Evolutionary conservation across 2,329 filamentous ascomycete genomes (phyloP), one percentile per base, ranked within the genome.

Genomic region (Aschersonia sp.): DNA sequence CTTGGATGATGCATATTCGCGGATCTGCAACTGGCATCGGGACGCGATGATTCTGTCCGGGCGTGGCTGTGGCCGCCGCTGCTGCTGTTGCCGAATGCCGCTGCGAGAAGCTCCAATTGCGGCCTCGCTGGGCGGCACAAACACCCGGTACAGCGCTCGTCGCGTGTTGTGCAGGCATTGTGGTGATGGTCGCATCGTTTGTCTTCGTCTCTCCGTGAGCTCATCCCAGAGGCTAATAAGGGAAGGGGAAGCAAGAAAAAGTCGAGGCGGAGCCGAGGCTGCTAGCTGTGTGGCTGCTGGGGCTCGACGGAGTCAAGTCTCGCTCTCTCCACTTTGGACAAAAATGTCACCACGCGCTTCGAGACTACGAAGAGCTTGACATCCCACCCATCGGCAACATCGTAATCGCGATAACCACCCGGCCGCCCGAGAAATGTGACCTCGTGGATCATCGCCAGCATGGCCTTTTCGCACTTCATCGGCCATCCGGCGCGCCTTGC

Each of bases 111-210:
- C 8, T 37, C 12, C 43, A 30, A 11, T 29, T 10, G 11, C 12
- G 1, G 30, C 43, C 8, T 42, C 46, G 10, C 48, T 22, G 2
- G 49, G 44, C 4, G 61, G 60, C 53, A 74, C 53, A 53, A 76
- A 72, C 44, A 73, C 67, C 47, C 66, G 62, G 43, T 68, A 65
- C 5, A 77, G 66, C 51, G 70, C 69, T 37, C 62, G 55, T n/a
- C 67, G 65, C 46, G 70, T 65, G 52, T 64, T 68, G 57, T 67
- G 68, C 42, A 71, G 53, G 51, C 68, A 72, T 47, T 54, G 50
- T 30, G 62, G 50, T 47, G 48, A n/a, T 41, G 57, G 51, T 49
- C 55, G 64, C 69, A 73, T 73, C 29, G n/a, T 62, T 39, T 4
- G 8, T 39, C 14, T 42, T 14, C n/a, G 14, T 7, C 4, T 6